A percentile compares a stretch with the other conserved stretches of the same genome.
Conservation (phyloP, 352 stramenopile species). For the Albugo candida region DNA sequence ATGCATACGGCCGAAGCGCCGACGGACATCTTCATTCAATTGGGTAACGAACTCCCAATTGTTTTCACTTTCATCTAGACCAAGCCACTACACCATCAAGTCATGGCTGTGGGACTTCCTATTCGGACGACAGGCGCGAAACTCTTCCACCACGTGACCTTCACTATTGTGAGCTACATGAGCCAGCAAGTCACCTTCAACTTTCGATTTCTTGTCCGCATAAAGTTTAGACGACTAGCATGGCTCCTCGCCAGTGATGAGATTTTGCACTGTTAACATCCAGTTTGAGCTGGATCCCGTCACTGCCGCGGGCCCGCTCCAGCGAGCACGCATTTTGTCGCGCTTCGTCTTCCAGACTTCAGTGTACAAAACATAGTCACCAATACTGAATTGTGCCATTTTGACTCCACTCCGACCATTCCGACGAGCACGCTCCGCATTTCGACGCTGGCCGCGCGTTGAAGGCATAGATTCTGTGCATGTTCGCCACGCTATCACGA, state of each 20-base stretch:
- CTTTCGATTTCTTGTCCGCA: not conserved
- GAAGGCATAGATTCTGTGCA: not conserved
- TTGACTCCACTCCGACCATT: too few species aligned
- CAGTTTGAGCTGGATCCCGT: not conserved
- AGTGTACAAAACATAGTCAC: not conserved
- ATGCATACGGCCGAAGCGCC: conserved; percentile 1
- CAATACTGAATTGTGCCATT: not conserved
- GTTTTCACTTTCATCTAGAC: conserved; percentile 8
- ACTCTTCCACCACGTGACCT: conserved; percentile 1
- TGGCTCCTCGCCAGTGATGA: not conserved
- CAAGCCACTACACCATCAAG: too few species aligned
- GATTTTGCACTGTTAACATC: not conserved
- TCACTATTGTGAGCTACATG: conserved; percentile 1
- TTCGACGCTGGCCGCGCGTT: not conserved
- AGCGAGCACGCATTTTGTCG: not conserved
- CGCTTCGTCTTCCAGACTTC: not conserved
- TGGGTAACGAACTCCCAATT: conserved; percentile 9
- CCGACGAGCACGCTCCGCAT: not conserved
- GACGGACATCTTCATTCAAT: conserved; percentile 7
- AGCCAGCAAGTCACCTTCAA: conserved; percentile 1
- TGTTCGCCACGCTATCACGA: not conserved
- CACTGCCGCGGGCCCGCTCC: not conserved
- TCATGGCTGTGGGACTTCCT: conserved; percentile 5
- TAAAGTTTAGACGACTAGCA: not conserved
- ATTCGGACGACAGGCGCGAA: not conserved